Evolutionary conservation across 352 stramenopile genomes (phyloP).

Genomic region (Phytopythium montanum): DNA sequence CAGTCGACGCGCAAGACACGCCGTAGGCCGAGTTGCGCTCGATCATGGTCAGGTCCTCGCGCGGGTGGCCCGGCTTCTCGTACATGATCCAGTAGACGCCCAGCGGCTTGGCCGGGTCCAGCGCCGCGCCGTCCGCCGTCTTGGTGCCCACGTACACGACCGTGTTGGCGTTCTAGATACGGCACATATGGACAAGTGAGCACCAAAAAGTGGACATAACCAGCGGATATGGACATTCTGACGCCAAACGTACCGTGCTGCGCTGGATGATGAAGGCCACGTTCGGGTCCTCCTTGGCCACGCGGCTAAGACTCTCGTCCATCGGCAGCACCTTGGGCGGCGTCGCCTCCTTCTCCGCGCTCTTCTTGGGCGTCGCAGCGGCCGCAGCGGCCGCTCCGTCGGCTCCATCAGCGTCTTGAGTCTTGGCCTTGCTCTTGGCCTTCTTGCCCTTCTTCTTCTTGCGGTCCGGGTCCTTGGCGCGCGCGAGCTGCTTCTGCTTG

Average conservation of each 20-base stretch:
- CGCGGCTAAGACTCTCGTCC: constrained; percentile 62
- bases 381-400: neutral
- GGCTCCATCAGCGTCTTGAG: neutral
- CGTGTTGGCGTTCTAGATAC: constrained; percentile 76
- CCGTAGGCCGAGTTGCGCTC: constrained; percentile 83
- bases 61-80: constrained; percentile 61
- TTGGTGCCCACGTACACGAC: constrained; percentile 71
- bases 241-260: constrained; percentile 53
- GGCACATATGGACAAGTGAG: neutral
- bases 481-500: constrained; percentile 59
- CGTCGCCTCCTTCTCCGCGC: no score
- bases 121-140: constrained; percentile 31
- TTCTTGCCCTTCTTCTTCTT: constrained; percentile 46
- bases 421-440: constrained; percentile 19
- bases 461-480: constrained; percentile 31
- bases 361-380: constrained; percentile 12
- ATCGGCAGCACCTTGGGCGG: constrained; percentile 37
- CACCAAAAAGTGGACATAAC: neutral
- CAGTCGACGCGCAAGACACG: constrained; percentile 34
- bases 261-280: constrained; percentile 86
- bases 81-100: constrained; percentile 88
- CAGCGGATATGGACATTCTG: neutral
- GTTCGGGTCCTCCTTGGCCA: constrained; percentile 68
- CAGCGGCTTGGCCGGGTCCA: constrained; percentile 61
- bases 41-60: constrained; percentile 83